Conservation (phyloP, 73 alveolate genomes). For the Tetrahymena thermophila region DNA sequence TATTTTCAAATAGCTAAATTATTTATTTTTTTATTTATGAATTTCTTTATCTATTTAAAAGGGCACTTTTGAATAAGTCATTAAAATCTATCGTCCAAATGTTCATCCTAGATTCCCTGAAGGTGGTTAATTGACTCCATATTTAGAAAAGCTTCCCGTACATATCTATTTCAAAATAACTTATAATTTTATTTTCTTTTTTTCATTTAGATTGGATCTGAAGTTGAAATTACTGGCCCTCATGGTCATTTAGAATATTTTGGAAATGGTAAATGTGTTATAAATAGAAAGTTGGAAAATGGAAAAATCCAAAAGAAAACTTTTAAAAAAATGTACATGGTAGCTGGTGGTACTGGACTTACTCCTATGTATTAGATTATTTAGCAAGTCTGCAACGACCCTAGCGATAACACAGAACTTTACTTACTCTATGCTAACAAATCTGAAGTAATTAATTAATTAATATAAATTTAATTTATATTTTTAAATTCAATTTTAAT, state of each 20-base stretch:
- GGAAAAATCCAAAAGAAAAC: neutral
- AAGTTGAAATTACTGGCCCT: conserved; percentile 34
- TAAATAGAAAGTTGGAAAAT: neutral
- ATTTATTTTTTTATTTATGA: too few relatives aligned
- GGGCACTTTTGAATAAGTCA: conserved; percentile 8
- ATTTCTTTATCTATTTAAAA: too few relatives aligned
- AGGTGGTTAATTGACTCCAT: conserved; percentile 74
- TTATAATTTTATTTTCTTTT: too few relatives aligned
- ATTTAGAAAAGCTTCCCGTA: conserved; percentile 53
- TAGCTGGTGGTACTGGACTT: conserved; percentile 81
- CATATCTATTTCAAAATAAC: neutral
- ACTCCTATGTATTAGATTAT: conserved; percentile 68
- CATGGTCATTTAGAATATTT: conserved; percentile 21
- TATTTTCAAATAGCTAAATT: too few relatives aligned
- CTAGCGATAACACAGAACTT: conserved; percentile 44
- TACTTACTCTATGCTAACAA: conserved; percentile 58
- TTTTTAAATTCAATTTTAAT: neutral
- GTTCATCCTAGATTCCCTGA: conserved; percentile 72
- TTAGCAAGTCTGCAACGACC: conserved; percentile 40
- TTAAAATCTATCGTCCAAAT: conserved; percentile 60
- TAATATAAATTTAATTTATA: neutral
- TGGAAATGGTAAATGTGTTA: conserved; percentile 31
- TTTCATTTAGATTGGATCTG: neutral
- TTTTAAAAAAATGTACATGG: conserved; percentile 45
- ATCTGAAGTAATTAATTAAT: conserved; percentile 24